Base-by-base conservation (phyloP, 2,329 filamentous ascomycete genomes). In the Cercospora beticola region DNA sequence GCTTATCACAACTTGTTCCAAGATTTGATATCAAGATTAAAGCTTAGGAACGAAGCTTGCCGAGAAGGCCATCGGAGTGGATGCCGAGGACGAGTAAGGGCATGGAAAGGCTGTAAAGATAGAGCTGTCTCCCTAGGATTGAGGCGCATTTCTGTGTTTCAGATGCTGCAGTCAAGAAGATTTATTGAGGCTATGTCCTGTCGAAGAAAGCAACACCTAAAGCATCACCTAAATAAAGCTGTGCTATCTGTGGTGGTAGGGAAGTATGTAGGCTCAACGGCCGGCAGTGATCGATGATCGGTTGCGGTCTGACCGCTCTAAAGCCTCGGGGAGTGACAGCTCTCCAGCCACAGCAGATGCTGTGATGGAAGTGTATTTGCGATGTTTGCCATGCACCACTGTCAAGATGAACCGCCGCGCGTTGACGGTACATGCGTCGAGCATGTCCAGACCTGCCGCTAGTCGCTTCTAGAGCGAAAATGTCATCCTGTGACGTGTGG, bases 231-330 rank as follows among this genome's bases (percentile, higher is more conserved):
- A 40, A 40, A n/a, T 40, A 40, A 40, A 40, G 36, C 36, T 40
- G 36, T 40, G 36, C 36, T 40, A 16, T 40, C 36, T 40, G 36
- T 40, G 36, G 43, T 49, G 43, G 43, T 21, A 21, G 18, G 46
- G 12, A 49, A 21, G 46, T 12, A 12, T 49, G 46, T 16, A 57
- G 54, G 54, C 23, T 30, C 23, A 57, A 28, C 23, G 54, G 14
- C n/a, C 54, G 54, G 54, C 23, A 57, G 14, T 57, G 54, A 57
- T 57, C 54, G 54, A 30, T 57, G 54, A 57, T 57, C 54, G 28
- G 52, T 26, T 54, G 18, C 4, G 4, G 7, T 26, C 10, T 54
- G 18, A 54, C 49, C 49, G 18, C 49, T 26, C 18, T 23, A 5
- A 5, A 26, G 49, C 18, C 18, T 21, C 49, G 49, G 1, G 5